Evolutionary conservation across 441 rosid genomes (phyloP).

Genomic region (Erodium moschatum): DNA sequence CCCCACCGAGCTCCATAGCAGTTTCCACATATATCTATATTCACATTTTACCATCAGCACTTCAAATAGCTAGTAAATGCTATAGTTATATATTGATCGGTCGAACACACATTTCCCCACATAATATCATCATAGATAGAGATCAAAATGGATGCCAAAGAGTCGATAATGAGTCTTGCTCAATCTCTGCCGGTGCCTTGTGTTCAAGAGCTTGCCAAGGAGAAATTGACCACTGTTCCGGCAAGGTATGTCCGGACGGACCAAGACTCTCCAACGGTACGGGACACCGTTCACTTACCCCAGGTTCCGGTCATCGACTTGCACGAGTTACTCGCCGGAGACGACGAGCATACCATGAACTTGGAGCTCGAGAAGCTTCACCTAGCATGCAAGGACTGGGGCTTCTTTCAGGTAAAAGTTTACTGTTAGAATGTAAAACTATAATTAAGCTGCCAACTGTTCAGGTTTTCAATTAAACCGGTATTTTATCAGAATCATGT

Average conservation of each 20-base stretch:
- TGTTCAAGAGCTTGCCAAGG: slow-evolving; percentile 28
- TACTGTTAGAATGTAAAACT: too few relatives aligned
- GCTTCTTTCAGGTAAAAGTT: slow-evolving; percentile 16
- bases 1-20: too few relatives aligned
- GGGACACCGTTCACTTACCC: background rate
- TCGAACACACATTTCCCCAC: too few relatives aligned
- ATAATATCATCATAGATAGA: too few relatives aligned
- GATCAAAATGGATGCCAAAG: slow-evolving; percentile 5
- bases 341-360: background rate
- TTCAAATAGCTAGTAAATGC: too few relatives aligned
- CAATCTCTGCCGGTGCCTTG: slow-evolving; percentile 24
- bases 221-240: slow-evolving; percentile 18
- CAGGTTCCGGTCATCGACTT: slow-evolving; percentile 27
- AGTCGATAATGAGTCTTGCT: slow-evolving; percentile 3
- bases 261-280: slow-evolving; percentile 17
- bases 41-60: too few relatives aligned
- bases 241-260: slow-evolving; percentile 19
- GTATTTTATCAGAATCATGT: too few relatives aligned
- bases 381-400: slow-evolving; percentile 28
- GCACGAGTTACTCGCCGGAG: slow-evolving; percentile 11
- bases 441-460: too few relatives aligned
- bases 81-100: too few relatives aligned
- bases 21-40: too few relatives aligned
- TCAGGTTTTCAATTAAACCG: too few relatives aligned
- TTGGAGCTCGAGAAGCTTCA: slow-evolving; percentile 21